Evolutionary conservation across 768 basidiomycete genomes (phyloP).

Genomic region (Mrakia gelida): DNA sequence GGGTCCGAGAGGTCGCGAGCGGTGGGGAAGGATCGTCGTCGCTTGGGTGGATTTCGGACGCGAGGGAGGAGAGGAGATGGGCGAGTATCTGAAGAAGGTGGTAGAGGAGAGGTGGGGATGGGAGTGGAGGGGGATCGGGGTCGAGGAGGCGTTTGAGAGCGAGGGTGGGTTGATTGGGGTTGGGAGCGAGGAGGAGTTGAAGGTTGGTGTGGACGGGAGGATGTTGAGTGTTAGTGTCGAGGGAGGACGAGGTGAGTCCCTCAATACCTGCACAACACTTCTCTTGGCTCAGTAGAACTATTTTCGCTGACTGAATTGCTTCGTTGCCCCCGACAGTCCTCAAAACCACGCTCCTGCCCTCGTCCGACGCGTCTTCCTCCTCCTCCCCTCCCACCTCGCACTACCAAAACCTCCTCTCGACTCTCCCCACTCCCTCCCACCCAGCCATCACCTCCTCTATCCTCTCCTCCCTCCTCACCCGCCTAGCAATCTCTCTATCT

Average conservation of each 20-base stretch:
- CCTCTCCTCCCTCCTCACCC: slow-evolving; percentile 28
- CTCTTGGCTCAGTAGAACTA: not conserved
- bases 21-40: slow-evolving; percentile 31
- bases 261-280: not conserved
- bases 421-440: slow-evolving; percentile 27
- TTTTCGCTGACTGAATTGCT: not conserved
- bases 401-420: slow-evolving; percentile 14
- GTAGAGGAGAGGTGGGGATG: slow-evolving; percentile 12
- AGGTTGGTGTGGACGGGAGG: not conserved
- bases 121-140: slow-evolving; percentile 20
- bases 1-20: slow-evolving; percentile 12
- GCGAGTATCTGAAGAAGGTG: not conserved
- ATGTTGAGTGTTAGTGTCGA: slow-evolving; percentile 4
- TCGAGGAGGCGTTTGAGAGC: slow-evolving; percentile 28
- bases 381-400: not conserved
- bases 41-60: slow-evolving; percentile 29
- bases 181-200: not conserved
- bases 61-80: slow-evolving; percentile 1
- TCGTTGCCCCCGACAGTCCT: slow-evolving; percentile 13
- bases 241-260: slow-evolving; percentile 20
- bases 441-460: slow-evolving; percentile 19
- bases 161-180: slow-evolving; percentile 9
- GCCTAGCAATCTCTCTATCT: slow-evolving; percentile 23
- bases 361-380: not conserved
- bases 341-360: not conserved